phyloP scores from a whole-genome alignment of 225 moss, liverwort and hornwort species.

The Sphagnum tenellum region DNA sequence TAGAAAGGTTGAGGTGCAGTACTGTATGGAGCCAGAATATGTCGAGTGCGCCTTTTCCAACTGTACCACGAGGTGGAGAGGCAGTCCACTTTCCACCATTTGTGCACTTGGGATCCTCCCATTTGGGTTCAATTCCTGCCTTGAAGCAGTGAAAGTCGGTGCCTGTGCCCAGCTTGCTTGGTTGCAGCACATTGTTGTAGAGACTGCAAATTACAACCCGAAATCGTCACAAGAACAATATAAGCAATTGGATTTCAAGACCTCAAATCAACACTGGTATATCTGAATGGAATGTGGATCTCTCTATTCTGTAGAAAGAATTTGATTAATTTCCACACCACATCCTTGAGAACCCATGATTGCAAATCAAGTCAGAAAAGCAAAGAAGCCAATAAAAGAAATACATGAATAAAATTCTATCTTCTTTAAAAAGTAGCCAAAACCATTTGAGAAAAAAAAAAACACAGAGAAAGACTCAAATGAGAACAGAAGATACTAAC shows the following conservation, averaged over 20 bases:
- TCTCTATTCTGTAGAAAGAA: too few relatives aligned
- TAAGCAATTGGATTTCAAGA: neutral
- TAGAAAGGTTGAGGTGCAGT: slow-evolving; percentile 2
- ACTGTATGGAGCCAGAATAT: slow-evolving; percentile 90
- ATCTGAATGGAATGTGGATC: too few relatives aligned
- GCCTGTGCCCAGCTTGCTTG: slow-evolving; percentile 65
- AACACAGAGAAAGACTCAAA: neutral
- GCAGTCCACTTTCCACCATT: slow-evolving; percentile 95
- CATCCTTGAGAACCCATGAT: too few relatives aligned
- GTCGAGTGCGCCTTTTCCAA: slow-evolving; percentile 51
- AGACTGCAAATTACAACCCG: slow-evolving; percentile 27
- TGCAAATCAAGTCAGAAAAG: too few relatives aligned
- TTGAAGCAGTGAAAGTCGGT: slow-evolving; percentile 97
- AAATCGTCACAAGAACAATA: neutral
- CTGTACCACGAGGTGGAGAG: slow-evolving; percentile 35
- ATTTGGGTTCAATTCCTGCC: slow-evolving; percentile 87
- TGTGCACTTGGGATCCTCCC: slow-evolving; percentile 91
- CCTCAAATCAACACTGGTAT: neutral
- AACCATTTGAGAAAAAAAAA: neutral
- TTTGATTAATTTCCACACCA: too few relatives aligned
- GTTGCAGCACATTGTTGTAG: slow-evolving; percentile 94
- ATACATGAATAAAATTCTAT: too few relatives aligned
- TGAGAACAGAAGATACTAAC: neutral
- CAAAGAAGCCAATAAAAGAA: neutral
- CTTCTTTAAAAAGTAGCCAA: too few relatives aligned